Base-by-base conservation (phyloP, 2,329 filamentous ascomycete genomes). In the Fusarium annulatum region DNA sequence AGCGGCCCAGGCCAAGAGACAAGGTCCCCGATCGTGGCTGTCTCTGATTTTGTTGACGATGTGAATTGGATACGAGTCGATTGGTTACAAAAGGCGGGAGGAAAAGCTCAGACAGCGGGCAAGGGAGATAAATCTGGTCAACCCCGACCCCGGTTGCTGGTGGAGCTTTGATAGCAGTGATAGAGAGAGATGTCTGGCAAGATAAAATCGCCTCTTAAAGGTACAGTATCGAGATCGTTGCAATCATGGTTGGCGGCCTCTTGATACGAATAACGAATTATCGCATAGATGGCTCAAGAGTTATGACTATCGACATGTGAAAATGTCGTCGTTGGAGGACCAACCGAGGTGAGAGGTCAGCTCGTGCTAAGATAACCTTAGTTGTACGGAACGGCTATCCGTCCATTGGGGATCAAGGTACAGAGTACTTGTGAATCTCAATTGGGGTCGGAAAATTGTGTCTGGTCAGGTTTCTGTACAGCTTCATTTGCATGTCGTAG, bases 291-390 rank as follows among this genome's bases (percentile, higher is more conserved):
- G 60, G 71, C 70, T 38, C 28, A 52, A 16, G 23, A 48, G 21
- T 26, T 16, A 59, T 55, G 36, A 41, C 30, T 28, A 41, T 68
- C 36, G 51, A 53, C 71, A 73, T 73, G 71, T 72, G 64, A 73
- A 73, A 62, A 41, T 53, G 57, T 34, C 28, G 28, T 46, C 11
- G 34, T 38, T n/a, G 49, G 64, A 14, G 43, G 43, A 23, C 30
- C 66, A 43, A 64, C 71, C 71, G 71, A 73, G 71, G 71, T 42
- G 48, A 57, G 64, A 39, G 33, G 28, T n/a, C 62, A 39, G 33
- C 62, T 66, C 36, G 71, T 73, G 71, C 71, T 73, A 74, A 73
- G 71, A 73, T 73, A 73, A 74, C 67, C 70, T 73, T 74, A 67
- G 52, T 71, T 68, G 39, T 28, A 58, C 43, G 52, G 66, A 61